Percentiles rank a stretch among this genome's conserved stretches.
Evolutionary conservation across 2,329 filamentous ascomycete genomes (phyloP).

Genomic region (Epicoccum sorghinum): DNA sequence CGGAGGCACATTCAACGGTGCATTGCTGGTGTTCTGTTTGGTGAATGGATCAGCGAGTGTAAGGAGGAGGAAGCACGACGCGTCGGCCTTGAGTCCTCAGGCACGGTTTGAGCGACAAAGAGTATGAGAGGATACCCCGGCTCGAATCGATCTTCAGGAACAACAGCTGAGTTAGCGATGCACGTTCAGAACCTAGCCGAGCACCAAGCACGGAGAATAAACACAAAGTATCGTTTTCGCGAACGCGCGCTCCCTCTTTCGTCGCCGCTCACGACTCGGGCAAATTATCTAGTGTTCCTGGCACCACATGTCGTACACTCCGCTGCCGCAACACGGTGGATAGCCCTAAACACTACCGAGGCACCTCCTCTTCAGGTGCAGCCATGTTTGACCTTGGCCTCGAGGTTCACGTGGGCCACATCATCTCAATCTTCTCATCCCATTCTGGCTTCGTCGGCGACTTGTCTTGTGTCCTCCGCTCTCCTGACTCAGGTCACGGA

Average conservation of each 20-base stretch:
- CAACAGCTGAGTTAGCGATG: background rate
- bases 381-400: background rate
- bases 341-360: conserved; percentile 1
- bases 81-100: conserved; percentile 8
- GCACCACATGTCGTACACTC: conserved; percentile 22
- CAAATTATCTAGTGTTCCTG: conserved; percentile 19
- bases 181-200: conserved; percentile 12
- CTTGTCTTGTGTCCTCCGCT: background rate
- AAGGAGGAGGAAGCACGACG: conserved; percentile 2
- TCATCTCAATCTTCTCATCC: background rate
- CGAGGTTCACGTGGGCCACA: conserved; percentile 5
- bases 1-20: conserved; percentile 9
- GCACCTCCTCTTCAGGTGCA: conserved; percentile 1
- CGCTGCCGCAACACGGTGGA: conserved; percentile 9
- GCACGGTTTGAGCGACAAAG: conserved; percentile 10
- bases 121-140: conserved; percentile 4
- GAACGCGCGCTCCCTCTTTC: background rate
- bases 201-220: conserved; percentile 13
- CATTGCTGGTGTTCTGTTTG: conserved; percentile 10
- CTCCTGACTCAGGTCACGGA: conserved; percentile 4
- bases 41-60: conserved; percentile 8
- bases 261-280: conserved; percentile 4
- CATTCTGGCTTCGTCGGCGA: background rate
- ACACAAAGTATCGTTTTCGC: background rate
- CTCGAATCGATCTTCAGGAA: conserved; percentile 1